phyloP scores from a whole-genome alignment of 441 rosid species.

The Sinapis alba region DNA sequence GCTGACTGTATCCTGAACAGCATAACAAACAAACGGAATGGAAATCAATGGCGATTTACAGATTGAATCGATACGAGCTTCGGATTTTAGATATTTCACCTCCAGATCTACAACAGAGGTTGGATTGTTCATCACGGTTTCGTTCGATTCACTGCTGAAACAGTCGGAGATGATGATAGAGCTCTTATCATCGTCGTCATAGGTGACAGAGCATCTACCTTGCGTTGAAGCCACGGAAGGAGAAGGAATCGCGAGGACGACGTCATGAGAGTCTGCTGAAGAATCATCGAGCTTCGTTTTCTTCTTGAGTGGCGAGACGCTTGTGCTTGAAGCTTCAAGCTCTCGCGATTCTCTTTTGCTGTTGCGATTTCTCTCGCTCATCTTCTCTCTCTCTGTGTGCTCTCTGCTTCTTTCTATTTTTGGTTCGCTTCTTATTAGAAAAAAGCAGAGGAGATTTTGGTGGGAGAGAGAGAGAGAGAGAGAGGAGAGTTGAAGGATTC shows the following conservation, averaged over 20 bases:
- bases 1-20: constrained; percentile 37
- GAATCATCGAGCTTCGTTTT: constrained; percentile 43
- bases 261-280: constrained; percentile 11
- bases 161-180: constrained; percentile 39
- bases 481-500: neutral
- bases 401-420: constrained; percentile 41
- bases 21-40: neutral
- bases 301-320: constrained; percentile 38
- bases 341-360: constrained; percentile 42
- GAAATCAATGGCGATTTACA: constrained; percentile 22
- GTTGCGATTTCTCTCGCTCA: constrained; percentile 44
- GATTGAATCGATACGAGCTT: neutral
- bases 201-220: constrained; percentile 15
- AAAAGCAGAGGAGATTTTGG: constrained; percentile 34
- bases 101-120: constrained; percentile 52
- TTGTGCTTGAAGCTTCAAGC: constrained; percentile 39
- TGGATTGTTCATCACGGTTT: constrained; percentile 38
- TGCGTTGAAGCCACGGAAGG: constrained; percentile 1
- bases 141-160: constrained; percentile 44
- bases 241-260: constrained; percentile 27
- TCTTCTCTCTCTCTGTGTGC: constrained; percentile 2
- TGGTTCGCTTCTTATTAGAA: constrained; percentile 26
- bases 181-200: constrained; percentile 27
- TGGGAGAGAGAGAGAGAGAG: constrained; percentile 20
- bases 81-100: constrained; percentile 41